Percentiles rank a stretch among this genome's conserved stretches.
phyloP scores from a whole-genome alignment of 768 basidiomycete genomes.

The Termitomyces heimii region DNA sequence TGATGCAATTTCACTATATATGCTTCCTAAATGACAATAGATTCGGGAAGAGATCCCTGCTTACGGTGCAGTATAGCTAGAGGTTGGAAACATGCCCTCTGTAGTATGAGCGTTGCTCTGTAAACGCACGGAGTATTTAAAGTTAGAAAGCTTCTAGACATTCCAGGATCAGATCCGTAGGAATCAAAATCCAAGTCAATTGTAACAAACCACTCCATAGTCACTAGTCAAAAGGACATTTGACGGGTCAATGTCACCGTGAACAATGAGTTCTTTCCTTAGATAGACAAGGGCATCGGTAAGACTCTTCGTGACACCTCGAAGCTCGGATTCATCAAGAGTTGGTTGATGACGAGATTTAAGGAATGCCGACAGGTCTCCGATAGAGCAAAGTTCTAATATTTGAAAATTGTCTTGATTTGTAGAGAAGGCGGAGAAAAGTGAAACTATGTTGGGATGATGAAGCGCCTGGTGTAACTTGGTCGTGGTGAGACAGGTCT shows the following conservation, averaged over 20 bases:
- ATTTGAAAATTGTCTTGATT: slow-evolving; percentile 28
- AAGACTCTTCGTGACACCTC: slow-evolving; percentile 31
- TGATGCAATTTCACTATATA: slow-evolving; percentile 32
- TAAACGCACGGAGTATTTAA: slow-evolving; percentile 28
- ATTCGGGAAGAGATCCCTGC: slow-evolving; percentile 4
- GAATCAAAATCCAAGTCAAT: background rate
- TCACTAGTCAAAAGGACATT: slow-evolving; percentile 35
- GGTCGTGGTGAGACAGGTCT: slow-evolving; percentile 10
- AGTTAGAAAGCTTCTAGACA: slow-evolving; percentile 39
- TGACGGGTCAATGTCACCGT: slow-evolving; percentile 34
- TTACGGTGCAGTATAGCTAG: slow-evolving; percentile 37
- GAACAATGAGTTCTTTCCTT: slow-evolving; percentile 33
- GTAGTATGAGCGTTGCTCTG: slow-evolving; percentile 16
- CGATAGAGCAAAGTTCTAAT: slow-evolving; percentile 39
- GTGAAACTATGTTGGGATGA: slow-evolving; percentile 44
- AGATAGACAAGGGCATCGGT: slow-evolving; percentile 39
- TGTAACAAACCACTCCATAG: slow-evolving; percentile 30
- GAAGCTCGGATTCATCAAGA: slow-evolving; percentile 29
- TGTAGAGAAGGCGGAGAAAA: slow-evolving; percentile 34
- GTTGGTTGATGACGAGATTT: slow-evolving; percentile 12
- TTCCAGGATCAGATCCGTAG: background rate
- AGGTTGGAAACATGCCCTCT: slow-evolving; percentile 14
- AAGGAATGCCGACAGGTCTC: slow-evolving; percentile 29
- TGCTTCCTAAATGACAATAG: background rate
- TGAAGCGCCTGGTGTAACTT: slow-evolving; percentile 34